A percentile compares a stretch with the other conserved stretches of the same genome.
phyloP scores from a whole-genome alignment of 2,329 filamentous ascomycete genomes.

The Neofusicoccum kwambonambiense region DNA sequence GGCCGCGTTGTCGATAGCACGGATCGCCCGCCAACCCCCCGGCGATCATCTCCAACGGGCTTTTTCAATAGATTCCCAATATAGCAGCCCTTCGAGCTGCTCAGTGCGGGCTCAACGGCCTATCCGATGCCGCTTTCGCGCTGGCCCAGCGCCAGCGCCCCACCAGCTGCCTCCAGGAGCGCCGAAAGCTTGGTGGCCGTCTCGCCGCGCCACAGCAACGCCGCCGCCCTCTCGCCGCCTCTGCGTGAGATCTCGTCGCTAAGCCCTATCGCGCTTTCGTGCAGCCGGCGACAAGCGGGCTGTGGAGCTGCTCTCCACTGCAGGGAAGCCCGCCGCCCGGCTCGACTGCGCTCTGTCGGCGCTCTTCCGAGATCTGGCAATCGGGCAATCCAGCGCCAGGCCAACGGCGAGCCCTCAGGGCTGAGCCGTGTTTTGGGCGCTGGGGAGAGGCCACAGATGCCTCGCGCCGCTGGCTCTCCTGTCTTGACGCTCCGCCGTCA shows the following conservation, averaged over 20 bases:
- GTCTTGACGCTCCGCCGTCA: background rate
- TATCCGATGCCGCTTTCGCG: background rate
- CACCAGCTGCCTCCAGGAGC: background rate
- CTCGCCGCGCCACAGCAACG: background rate
- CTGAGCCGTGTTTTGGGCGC: background rate
- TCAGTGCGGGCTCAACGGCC: background rate
- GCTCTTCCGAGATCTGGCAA: background rate
- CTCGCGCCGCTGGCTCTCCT: background rate
- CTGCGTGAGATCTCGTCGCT: slow-evolving; percentile 2
- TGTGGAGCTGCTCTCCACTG: slow-evolving; percentile 4
- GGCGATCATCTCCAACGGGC: slow-evolving; percentile 11
- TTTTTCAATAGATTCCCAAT: slow-evolving; percentile 15
- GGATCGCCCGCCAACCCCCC: background rate
- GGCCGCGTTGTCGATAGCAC: background rate
- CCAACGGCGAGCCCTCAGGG: background rate
- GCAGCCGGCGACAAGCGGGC: background rate
- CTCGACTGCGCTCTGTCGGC: background rate
- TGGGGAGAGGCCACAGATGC: background rate
- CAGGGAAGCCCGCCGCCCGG: background rate
- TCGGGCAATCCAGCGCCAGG: background rate
- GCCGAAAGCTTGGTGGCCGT: background rate
- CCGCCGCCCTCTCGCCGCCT: background rate
- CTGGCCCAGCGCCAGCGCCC: background rate
- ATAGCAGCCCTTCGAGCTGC: slow-evolving; percentile 4
- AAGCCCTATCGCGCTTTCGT: slow-evolving; percentile 3